phyloP scores from a whole-genome alignment of 2,329 filamentous ascomycete species.

The Pseudonectria foliicola region DNA sequence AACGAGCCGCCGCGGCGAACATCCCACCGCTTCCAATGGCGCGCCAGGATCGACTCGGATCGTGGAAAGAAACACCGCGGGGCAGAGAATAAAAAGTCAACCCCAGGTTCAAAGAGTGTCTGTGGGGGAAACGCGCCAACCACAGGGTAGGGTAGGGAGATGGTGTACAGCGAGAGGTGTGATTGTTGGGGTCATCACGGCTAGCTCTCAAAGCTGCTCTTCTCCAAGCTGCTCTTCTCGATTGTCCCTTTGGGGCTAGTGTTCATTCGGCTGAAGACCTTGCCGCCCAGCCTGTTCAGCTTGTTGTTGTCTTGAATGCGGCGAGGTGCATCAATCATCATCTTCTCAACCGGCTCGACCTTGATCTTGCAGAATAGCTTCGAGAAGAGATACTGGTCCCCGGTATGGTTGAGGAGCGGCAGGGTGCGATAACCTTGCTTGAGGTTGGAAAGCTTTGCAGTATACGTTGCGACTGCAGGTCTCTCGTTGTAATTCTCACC shows the following conservation, averaged over 20 bases:
- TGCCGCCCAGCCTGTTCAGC: conserved; percentile 49
- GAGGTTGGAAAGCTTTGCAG: conserved; percentile 81
- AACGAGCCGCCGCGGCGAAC: neutral
- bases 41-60: conserved; percentile 7
- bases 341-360: conserved; percentile 50
- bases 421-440: conserved; percentile 90
- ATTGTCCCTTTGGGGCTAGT: conserved; percentile 46
- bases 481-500: conserved; percentile 57
- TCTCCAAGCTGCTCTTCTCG: conserved; percentile 45
- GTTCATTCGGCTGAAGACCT: conserved; percentile 49
- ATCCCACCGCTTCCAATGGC: conserved; percentile 5
- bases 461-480: conserved; percentile 75
- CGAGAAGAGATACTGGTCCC: conserved; percentile 90
- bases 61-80: conserved; percentile 1
- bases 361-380: conserved; percentile 87
- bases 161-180: neutral
- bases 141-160: neutral
- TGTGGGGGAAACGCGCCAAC: conserved; percentile 1
- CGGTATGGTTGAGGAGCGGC: conserved; percentile 79
- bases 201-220: conserved; percentile 37
- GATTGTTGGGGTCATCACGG: conserved; percentile 14
- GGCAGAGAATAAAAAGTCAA: too few relatives aligned
- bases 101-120: too few relatives aligned
- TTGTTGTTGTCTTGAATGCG: conserved; percentile 39
- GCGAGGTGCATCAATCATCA: conserved; percentile 45